A percentile compares a stretch with the other conserved stretches of the same genome.
Conservation (phyloP, 441 rosid species). For the Corymbia citriodora region DNA sequence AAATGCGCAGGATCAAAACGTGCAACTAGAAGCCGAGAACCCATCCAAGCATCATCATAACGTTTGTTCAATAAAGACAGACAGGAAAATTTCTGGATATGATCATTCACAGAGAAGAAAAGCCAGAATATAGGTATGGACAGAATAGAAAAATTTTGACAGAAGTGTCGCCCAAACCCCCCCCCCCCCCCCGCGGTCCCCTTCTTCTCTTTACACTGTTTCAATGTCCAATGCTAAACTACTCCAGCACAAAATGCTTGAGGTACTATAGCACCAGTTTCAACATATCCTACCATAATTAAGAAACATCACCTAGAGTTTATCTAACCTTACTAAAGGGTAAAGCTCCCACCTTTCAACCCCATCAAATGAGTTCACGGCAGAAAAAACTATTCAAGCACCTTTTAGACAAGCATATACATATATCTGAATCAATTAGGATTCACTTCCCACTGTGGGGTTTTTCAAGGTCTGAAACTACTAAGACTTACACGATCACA, state of each 20-base stretch:
- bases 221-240: not conserved
- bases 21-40: not conserved
- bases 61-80: not conserved
- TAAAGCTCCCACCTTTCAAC: not conserved
- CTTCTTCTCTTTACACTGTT: too few species aligned
- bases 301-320: not conserved
- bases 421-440: not conserved
- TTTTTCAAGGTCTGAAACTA: not conserved
- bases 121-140: not conserved
- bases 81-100: not conserved
- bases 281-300: not conserved
- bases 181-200: accelerated
- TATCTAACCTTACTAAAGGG: not conserved
- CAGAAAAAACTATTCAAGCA: too few species aligned
- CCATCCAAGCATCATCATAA: not conserved
- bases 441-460: not conserved
- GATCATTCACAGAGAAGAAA: not conserved
- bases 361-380: not conserved
- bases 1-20: not conserved
- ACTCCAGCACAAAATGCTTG: not conserved
- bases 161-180: not conserved
- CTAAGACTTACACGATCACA: not conserved
- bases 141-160: not conserved
- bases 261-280: not conserved
- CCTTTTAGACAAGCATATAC: too few species aligned